These are phyloP conservation scores for Epichloe glyceriae DNA, from an alignment of 2,329 filamentous ascomycete species.

Conservation along the genomic window DNA sequence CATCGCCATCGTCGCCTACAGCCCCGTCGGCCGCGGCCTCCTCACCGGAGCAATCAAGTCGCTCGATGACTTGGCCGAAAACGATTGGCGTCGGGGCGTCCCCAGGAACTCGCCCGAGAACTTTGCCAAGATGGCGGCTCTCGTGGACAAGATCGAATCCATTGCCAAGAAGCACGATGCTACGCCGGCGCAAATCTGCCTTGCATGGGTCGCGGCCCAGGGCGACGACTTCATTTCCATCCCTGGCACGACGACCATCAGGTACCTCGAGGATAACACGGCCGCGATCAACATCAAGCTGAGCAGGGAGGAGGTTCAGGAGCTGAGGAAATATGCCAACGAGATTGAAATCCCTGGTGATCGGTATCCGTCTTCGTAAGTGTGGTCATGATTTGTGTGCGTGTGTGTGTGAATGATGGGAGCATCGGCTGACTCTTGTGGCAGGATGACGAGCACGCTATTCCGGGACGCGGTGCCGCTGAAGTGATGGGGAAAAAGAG, in stretches of 20 bases:
- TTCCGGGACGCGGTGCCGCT: background rate
- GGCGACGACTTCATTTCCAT: slow-evolving; percentile 48
- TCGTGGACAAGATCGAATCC: slow-evolving; percentile 34
- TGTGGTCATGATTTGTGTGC: background rate
- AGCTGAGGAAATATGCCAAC: slow-evolving; percentile 18
- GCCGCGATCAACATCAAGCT: slow-evolving; percentile 20
- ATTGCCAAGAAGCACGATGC: slow-evolving; percentile 40
- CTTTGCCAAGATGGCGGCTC: slow-evolving; percentile 33
- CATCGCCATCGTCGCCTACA: slow-evolving; percentile 42
- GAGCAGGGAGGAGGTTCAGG: slow-evolving; percentile 20
- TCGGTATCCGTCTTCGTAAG: slow-evolving; percentile 10
- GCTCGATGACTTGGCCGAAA: slow-evolving; percentile 26
- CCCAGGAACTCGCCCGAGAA: slow-evolving; percentile 11
- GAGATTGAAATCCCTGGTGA: slow-evolving; percentile 16
- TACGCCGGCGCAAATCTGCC: slow-evolving; percentile 43
- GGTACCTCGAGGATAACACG: slow-evolving; percentile 34
- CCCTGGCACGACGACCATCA: slow-evolving; percentile 34
- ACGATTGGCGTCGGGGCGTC: slow-evolving; percentile 26
- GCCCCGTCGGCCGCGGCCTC: slow-evolving; percentile 46
- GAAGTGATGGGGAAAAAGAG: background rate
- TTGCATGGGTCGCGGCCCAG: slow-evolving; percentile 52
- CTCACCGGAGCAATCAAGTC: slow-evolving; percentile 37
- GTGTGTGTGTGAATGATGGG: background rate
- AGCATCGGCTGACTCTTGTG: background rate
- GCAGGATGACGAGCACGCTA: background rate